A percentile compares a stretch with the other conserved stretches of the same genome.
phyloP scores from a whole-genome alignment of 768 basidiomycete species.

The Termitomyces sp. region DNA sequence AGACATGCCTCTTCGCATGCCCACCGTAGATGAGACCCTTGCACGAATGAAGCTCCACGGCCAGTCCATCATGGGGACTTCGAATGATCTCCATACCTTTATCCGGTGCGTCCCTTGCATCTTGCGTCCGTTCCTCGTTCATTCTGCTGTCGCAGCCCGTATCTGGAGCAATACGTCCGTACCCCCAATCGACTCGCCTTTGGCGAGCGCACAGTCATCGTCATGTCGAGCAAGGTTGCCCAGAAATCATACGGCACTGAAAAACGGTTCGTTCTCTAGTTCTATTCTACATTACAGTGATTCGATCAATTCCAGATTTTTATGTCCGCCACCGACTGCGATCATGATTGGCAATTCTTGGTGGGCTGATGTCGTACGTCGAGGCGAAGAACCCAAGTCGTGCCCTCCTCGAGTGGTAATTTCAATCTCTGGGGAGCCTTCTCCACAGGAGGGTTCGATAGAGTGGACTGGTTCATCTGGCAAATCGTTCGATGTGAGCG shows the following conservation, averaged over 20 bases:
- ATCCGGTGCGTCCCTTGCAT: conserved; percentile 49
- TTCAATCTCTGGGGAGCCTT: conserved; percentile 87
- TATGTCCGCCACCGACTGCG: conserved; percentile 91
- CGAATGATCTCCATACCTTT: conserved; percentile 75
- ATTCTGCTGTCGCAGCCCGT: conserved; percentile 44
- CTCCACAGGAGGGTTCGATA: conserved; percentile 78
- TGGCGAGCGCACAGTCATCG: conserved; percentile 90
- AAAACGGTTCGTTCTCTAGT: conserved; percentile 56
- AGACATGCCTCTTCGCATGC: conserved; percentile 59
- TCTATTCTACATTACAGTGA: neutral
- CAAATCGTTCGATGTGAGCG: conserved; percentile 75
- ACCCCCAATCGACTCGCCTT: conserved; percentile 82
- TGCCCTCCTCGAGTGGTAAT: conserved; percentile 80
- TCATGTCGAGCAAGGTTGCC: conserved; percentile 97
- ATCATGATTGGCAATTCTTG: conserved; percentile 92
- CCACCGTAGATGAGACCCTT: conserved; percentile 56
- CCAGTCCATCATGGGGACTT: conserved; percentile 50
- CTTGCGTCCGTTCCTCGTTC: neutral
- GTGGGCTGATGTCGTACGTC: conserved; percentile 81
- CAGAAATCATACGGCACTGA: conserved; percentile 98
- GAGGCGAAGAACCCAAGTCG: conserved; percentile 69
- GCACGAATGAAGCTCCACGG: conserved; percentile 60
- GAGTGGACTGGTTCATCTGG: conserved; percentile 87
- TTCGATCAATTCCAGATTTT: conserved; percentile 49
- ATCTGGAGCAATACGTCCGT: conserved; percentile 79